These are phyloP conservation scores for Lecanicillium sp. DNA, from an alignment of 2,329 filamentous ascomycete species.

Conservation along the genomic window DNA sequence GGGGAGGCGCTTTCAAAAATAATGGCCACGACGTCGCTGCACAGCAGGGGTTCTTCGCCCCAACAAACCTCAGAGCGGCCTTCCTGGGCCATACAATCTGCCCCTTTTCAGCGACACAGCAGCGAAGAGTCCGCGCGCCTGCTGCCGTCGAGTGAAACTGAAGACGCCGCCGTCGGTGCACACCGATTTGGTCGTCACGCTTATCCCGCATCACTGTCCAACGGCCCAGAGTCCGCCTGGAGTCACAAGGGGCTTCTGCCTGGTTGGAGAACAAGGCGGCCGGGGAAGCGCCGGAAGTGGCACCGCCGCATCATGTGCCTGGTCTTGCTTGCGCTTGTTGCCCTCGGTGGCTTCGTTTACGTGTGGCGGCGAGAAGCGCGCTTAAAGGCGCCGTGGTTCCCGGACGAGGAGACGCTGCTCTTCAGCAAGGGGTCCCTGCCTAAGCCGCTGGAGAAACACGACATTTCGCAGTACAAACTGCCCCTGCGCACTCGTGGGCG, in stretches of 20 bases:
- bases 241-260: not conserved
- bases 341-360: conserved; percentile 24
- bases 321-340: not conserved
- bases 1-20: not conserved
- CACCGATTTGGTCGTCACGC: not conserved
- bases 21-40: not conserved
- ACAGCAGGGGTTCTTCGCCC: not conserved
- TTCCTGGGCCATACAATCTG: not conserved
- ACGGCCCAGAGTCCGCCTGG: not conserved
- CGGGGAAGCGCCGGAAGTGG: not conserved
- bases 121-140: not conserved
- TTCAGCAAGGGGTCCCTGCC: conserved; percentile 46
- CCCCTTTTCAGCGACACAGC: not conserved
- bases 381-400: conserved; percentile 41
- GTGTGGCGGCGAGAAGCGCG: conserved; percentile 40
- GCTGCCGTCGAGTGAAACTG: not conserved
- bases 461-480: conserved; percentile 44
- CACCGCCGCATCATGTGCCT: not conserved
- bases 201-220: not conserved
- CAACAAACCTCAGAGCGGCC: not conserved
- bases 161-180: too few relatives aligned
- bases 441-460: conserved; percentile 35
- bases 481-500: conserved; percentile 56
- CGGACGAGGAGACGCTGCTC: conserved; percentile 38
- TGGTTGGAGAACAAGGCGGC: not conserved